These are phyloP conservation scores for Saksenaea vasiformis DNA, from an alignment of 371 early-diverging fungal species.

Conservation along the genomic window DNA sequence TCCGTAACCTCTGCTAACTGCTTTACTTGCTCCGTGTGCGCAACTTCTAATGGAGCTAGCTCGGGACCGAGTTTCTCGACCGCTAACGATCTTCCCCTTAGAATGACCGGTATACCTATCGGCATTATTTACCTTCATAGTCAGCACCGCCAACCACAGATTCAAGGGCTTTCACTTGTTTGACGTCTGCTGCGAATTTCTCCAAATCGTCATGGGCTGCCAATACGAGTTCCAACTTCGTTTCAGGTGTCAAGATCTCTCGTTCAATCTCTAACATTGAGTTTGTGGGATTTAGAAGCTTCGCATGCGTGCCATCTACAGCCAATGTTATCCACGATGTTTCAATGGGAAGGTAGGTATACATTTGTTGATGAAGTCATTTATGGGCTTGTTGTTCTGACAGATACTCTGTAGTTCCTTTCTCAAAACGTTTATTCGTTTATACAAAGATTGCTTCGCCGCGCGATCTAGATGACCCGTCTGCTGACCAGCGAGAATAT, in stretches of 20 bases:
- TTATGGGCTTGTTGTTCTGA: slow-evolving; percentile 44
- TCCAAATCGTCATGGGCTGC: slow-evolving; percentile 59
- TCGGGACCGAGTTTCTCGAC: slow-evolving; percentile 49
- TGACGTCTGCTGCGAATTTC: slow-evolving; percentile 52
- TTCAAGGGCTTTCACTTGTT: slow-evolving; percentile 58
- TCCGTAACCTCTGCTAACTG: slow-evolving; percentile 44
- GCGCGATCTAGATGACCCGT: slow-evolving; percentile 4
- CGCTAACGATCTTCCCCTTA: slow-evolving; percentile 21
- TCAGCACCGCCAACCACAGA: slow-evolving; percentile 52
- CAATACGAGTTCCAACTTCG: slow-evolving; percentile 56
- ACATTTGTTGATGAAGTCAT: slow-evolving; percentile 62
- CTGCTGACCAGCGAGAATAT: slow-evolving; percentile 37
- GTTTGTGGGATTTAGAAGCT: slow-evolving; percentile 43
- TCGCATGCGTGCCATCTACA: slow-evolving; percentile 47
- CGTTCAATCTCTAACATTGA: slow-evolving; percentile 51
- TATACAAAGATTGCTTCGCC: slow-evolving; percentile 12
- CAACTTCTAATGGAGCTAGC: slow-evolving; percentile 48
- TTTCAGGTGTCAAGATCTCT: slow-evolving; percentile 54
- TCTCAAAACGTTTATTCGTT: slow-evolving; percentile 26
- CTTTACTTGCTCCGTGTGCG: slow-evolving; percentile 51
- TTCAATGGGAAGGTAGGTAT: slow-evolving; percentile 9
- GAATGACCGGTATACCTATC: not conserved
- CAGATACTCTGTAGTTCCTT: slow-evolving; percentile 36
- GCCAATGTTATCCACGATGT: not conserved
- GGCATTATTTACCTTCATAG: slow-evolving; percentile 33